phyloP scores from a whole-genome alignment of 139 green algal genomes.

The Dunaliella sp. region DNA sequence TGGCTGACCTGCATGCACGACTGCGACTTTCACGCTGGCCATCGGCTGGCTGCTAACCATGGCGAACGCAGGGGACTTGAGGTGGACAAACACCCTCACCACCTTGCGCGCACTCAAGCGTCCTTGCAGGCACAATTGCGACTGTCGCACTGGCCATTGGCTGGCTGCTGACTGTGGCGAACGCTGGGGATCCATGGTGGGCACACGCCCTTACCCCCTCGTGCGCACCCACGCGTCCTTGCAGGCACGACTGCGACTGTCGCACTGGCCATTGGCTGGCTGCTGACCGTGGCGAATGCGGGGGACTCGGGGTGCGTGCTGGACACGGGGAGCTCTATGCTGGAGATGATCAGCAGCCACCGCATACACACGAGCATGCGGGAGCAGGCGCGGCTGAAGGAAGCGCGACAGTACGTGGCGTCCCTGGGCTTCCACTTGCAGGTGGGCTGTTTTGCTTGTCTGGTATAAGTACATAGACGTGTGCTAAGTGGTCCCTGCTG shows the following conservation, averaged over 20 bases:
- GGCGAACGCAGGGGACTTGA: slow-evolving; percentile 85
- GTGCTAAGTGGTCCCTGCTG: no score
- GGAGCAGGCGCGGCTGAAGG: slow-evolving; percentile 57
- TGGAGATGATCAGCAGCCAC: slow-evolving; percentile 46
- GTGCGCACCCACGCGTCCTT: not conserved
- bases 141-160: slow-evolving; percentile 51
- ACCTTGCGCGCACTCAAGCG: not conserved
- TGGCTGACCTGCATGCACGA: slow-evolving; percentile 54
- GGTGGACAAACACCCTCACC: no score
- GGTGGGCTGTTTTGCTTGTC: not conserved
- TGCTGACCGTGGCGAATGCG: slow-evolving; percentile 81
- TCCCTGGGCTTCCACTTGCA: slow-evolving; percentile 63
- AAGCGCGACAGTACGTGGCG: slow-evolving; percentile 55
- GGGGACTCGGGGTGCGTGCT: slow-evolving; percentile 84
- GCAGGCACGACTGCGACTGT: slow-evolving; percentile 59
- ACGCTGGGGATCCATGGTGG: slow-evolving; percentile 82
- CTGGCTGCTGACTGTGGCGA: slow-evolving; percentile 80
- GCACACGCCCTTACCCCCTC: no score
- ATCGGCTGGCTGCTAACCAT: slow-evolving; percentile 77
- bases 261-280: slow-evolving; percentile 57
- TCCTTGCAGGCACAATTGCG: slow-evolving; percentile 50
- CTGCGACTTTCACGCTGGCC: slow-evolving; percentile 44
- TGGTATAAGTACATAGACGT: no score
- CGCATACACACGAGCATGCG: slow-evolving; percentile 47
- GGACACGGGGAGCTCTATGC: slow-evolving; percentile 62